Conservation (phyloP, 768 basidiomycete genomes). For the Suillus clintonianus region DNA sequence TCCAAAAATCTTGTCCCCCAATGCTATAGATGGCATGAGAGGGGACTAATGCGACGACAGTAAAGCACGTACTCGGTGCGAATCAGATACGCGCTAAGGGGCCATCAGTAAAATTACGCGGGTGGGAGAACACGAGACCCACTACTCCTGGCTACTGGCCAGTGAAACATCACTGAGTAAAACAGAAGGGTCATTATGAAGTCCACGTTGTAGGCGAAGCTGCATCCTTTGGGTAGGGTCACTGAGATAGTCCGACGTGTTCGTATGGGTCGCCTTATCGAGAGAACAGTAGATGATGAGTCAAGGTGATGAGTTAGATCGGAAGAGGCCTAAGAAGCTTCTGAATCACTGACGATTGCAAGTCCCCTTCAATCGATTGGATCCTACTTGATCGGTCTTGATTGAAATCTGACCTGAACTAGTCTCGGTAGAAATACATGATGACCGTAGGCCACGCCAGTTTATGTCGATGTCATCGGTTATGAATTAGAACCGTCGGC, state of each 20-base stretch:
- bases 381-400: neutral
- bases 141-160: conserved; percentile 24
- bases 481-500: neutral
- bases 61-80: conserved; percentile 21
- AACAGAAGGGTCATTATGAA: conserved; percentile 1
- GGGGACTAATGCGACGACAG: neutral
- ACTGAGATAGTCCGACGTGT: neutral
- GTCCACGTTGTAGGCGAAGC: conserved; percentile 9
- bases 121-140: conserved; percentile 9
- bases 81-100: conserved; percentile 34
- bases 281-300: neutral
- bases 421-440: neutral
- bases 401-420: conserved; percentile 1
- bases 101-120: conserved; percentile 8
- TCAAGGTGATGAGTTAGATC: neutral
- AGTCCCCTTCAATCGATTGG: neutral
- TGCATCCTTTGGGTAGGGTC: neutral
- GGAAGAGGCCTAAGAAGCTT: neutral
- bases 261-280: neutral
- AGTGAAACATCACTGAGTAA: conserved; percentile 20
- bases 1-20: conserved; percentile 44
- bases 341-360: neutral
- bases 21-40: conserved; percentile 29
- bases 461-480: neutral
- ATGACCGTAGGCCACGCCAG: neutral